These are phyloP conservation scores for Solanum appendiculatum DNA, from an alignment of 257 asterid genomes.

Conservation along the genomic window DNA sequence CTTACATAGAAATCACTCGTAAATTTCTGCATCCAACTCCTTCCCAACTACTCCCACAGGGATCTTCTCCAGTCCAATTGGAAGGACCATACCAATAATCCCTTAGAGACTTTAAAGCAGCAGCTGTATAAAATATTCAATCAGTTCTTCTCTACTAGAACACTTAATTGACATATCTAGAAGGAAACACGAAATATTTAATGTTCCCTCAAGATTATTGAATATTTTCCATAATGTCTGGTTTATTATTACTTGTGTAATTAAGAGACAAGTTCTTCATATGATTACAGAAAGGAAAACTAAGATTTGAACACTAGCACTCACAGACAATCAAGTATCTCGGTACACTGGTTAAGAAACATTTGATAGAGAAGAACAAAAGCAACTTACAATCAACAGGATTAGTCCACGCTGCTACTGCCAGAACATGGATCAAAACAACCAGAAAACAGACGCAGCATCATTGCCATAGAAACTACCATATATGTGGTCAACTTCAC, in stretches of 20 bases:
- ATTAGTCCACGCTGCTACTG: constrained; percentile 37
- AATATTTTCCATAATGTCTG: not conserved
- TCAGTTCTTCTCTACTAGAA: not conserved
- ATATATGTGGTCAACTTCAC: not conserved
- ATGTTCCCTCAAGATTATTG: not conserved
- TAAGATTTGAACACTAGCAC: not conserved
- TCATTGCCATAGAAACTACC: constrained; percentile 17
- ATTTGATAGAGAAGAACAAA: not conserved
- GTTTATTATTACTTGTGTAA: not conserved
- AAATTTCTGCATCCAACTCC: constrained; percentile 44
- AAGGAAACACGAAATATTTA: too few species aligned
- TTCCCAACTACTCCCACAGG: constrained; percentile 59
- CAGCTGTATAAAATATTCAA: constrained; percentile 29
- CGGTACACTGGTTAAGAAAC: not conserved
- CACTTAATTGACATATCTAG: not conserved
- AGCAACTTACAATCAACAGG: constrained; percentile 34
- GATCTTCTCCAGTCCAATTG: constrained; percentile 54
- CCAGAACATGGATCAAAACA: constrained; percentile 24
- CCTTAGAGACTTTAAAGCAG: constrained; percentile 31
- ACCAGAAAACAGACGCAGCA: constrained; percentile 22
- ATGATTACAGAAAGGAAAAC: not conserved
- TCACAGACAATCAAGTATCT: not conserved
- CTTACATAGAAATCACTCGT: constrained; percentile 51
- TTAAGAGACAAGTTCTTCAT: not conserved
- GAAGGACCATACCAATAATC: constrained; percentile 55